phyloP scores from a whole-genome alignment of 495 filamentous ascomycete species.

The Aeminium ludgeri region DNA sequence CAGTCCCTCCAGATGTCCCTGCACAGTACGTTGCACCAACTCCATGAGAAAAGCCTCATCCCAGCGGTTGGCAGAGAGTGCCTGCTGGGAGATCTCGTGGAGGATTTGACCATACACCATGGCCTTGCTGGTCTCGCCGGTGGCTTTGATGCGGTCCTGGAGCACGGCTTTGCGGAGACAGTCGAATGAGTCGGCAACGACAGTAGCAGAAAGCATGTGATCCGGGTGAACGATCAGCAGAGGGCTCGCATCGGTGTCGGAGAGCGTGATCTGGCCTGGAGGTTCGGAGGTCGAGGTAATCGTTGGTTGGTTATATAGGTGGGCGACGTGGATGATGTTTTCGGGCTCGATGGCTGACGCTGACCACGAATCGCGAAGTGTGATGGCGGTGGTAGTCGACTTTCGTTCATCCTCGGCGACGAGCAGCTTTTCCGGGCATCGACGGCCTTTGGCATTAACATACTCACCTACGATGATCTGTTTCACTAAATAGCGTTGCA shows the following conservation, averaged over 20 bases:
- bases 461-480: conserved; percentile 52
- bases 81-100: conserved; percentile 87
- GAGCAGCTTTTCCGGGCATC: conserved; percentile 59
- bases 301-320: not conserved
- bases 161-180: conserved; percentile 81
- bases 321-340: conserved; percentile 8
- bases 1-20: conserved; percentile 65
- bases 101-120: conserved; percentile 81
- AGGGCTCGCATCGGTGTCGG: conserved; percentile 47
- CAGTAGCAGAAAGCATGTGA: conserved; percentile 83
- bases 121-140: conserved; percentile 54
- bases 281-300: conserved; percentile 60
- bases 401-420: conserved; percentile 57
- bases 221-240: conserved; percentile 91
- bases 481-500: conserved; percentile 69
- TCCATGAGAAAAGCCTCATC: conserved; percentile 44
- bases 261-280: conserved; percentile 52
- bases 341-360: conserved; percentile 39
- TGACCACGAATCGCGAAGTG: conserved; percentile 70
- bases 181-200: conserved; percentile 80
- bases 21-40: conserved; percentile 45
- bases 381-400: conserved; percentile 45
- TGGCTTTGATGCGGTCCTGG: conserved; percentile 82
- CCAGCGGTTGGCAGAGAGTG: conserved; percentile 71
- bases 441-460: conserved; percentile 40